phyloP scores from a whole-genome alignment of 2,329 filamentous ascomycete genomes.

The Chaetomiaceae sp. region DNA sequence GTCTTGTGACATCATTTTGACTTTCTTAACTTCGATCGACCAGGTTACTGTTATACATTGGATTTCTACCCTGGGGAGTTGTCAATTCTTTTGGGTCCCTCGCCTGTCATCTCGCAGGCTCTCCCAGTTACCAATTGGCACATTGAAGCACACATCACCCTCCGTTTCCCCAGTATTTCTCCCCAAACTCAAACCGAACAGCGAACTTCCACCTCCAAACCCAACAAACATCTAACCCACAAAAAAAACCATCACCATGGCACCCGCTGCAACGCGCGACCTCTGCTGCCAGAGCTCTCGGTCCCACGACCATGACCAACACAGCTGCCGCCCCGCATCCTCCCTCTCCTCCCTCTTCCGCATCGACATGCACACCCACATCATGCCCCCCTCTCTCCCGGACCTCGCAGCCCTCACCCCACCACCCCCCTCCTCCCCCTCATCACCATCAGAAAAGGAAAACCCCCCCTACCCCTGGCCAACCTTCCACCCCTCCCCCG shows the following conservation, averaged over 20 bases:
- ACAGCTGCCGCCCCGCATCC: neutral
- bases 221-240: neutral
- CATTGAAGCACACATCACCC: neutral
- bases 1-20: conserved; percentile 17
- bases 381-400: conserved; percentile 35
- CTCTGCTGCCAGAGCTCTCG: conserved; percentile 13
- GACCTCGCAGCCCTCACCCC: conserved; percentile 42
- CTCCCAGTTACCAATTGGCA: too few relatives aligned
- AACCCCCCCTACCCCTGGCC: conserved; percentile 33
- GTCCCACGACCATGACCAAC: neutral
- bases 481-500: conserved; percentile 24
- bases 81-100: neutral
- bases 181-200: neutral
- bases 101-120: neutral
- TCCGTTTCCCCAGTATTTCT: neutral
- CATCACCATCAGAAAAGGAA: neutral
- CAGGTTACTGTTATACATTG: neutral
- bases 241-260: conserved; percentile 11
- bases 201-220: neutral
- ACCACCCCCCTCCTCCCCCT: conserved; percentile 34
- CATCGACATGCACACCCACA: conserved; percentile 36
- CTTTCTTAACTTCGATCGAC: neutral
- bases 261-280: conserved; percentile 10
- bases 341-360: conserved; percentile 27
- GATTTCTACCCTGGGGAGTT: too few relatives aligned